phyloP scores from a whole-genome alignment of 352 stramenopile genomes.

The Globisporangium alternatum region DNA sequence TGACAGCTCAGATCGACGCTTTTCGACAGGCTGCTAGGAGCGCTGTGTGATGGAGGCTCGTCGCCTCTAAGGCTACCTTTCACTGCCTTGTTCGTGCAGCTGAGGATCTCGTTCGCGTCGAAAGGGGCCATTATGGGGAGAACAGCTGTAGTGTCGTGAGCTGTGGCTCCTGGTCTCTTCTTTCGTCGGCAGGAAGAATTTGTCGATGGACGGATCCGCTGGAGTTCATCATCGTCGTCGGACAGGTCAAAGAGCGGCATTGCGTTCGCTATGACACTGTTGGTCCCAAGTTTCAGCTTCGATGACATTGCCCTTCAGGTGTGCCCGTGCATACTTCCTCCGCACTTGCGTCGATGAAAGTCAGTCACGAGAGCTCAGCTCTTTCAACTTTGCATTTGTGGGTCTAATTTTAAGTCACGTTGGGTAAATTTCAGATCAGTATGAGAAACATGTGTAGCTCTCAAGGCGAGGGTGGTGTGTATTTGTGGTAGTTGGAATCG shows the following conservation, averaged over 20 bases:
- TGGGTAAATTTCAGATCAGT: no score
- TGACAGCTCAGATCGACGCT: neutral
- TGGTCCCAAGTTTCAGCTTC: constrained; percentile 18
- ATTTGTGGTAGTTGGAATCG: neutral
- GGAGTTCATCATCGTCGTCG: constrained; percentile 9
- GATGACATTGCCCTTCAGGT: constrained; percentile 2
- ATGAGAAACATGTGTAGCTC: neutral
- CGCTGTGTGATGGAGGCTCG: neutral
- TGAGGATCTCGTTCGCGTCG: constrained; percentile 14
- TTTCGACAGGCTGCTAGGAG: neutral
- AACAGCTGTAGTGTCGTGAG: neutral
- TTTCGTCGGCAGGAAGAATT: constrained; percentile 19
- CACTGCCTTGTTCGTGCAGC: neutral
- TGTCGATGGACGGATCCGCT: neutral
- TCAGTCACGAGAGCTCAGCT: neutral
- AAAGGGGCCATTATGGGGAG: neutral
- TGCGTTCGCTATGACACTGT: constrained; percentile 27
- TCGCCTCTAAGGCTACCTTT: neutral
- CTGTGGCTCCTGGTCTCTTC: constrained; percentile 10
- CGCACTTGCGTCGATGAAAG: neutral
- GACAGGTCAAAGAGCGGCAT: constrained; percentile 38
- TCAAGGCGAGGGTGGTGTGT: neutral
- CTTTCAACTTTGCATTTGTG: neutral
- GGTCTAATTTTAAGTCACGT: constrained; percentile 4
- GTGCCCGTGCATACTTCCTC: neutral